Evolutionary conservation across 163 green algal species (phyloP).

Genomic region (Scenedesmus sp.): DNA sequence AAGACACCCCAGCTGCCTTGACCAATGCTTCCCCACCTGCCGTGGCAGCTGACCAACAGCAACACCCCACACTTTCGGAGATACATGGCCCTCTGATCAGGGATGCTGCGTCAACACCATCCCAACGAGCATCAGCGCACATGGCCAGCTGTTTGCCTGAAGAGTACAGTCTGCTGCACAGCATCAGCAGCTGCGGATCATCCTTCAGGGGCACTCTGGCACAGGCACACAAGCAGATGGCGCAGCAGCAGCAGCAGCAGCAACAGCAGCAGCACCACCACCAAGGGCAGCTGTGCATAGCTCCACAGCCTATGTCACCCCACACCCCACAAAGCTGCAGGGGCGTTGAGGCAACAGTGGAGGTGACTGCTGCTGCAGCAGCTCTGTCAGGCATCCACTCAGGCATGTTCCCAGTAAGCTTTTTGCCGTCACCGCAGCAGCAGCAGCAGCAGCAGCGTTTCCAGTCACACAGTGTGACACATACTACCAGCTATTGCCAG

Average conservation of each 20-base stretch:
- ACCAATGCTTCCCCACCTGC: conserved; percentile 12
- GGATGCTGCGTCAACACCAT: neutral
- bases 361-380: neutral
- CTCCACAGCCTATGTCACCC: neutral
- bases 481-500: neutral
- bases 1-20: neutral
- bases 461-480: neutral
- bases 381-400: neutral
- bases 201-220: neutral
- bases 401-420: neutral
- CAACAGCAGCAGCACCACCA: neutral
- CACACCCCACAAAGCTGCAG: neutral
- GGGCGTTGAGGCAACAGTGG: neutral
- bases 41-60: neutral
- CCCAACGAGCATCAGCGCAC: neutral
- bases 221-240: neutral
- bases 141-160: neutral
- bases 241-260: neutral
- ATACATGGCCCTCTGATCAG: neutral
- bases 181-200: neutral
- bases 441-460: neutral
- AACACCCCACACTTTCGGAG: neutral
- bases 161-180: neutral
- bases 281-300: neutral
- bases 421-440: neutral